Percentiles rank a stretch among this genome's conserved stretches.
phyloP scores from a whole-genome alignment of 495 filamentous ascomycete species.

The Elaphomyces granulatus region DNA sequence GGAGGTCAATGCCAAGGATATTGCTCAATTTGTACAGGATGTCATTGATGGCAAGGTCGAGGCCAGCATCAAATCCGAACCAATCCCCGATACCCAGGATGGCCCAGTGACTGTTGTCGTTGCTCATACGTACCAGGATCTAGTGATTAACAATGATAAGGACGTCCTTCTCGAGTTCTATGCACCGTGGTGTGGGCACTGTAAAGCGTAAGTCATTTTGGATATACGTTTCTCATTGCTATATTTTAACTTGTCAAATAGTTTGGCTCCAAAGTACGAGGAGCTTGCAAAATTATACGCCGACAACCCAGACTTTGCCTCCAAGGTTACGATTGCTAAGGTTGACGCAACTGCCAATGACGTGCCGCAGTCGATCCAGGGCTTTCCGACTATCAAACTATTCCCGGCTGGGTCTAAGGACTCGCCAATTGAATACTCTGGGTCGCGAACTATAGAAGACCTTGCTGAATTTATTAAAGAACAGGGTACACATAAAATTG shows the following conservation, averaged over 20 bases:
- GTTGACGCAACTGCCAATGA: constrained; percentile 96
- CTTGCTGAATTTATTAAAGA: constrained; percentile 87
- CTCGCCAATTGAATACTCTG: constrained; percentile 71
- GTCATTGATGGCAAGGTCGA: constrained; percentile 80
- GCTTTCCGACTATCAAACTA: constrained; percentile 99
- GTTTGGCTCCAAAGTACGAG: constrained; percentile 56
- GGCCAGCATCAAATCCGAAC: constrained; percentile 96
- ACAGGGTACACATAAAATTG: constrained; percentile 78
- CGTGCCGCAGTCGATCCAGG: constrained; percentile 89
- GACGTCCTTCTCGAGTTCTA: constrained; percentile 98
- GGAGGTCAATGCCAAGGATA: constrained; percentile 57
- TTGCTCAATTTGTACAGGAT: constrained; percentile 75
- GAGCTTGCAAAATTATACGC: constrained; percentile 75
- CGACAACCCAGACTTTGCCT: constrained; percentile 49
- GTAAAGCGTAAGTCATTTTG: constrained; percentile 56
- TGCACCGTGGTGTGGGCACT: constrained; percentile 98
- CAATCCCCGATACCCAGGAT: constrained; percentile 89
- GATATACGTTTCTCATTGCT: not conserved
- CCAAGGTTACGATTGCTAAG: constrained; percentile 90
- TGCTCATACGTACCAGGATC: constrained; percentile 82
- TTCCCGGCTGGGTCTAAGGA: constrained; percentile 84
- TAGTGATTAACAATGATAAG: constrained; percentile 88
- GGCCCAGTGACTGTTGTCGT: constrained; percentile 80
- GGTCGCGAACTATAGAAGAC: constrained; percentile 84
- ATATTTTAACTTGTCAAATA: constrained; percentile 16